Evolutionary conservation across 768 basidiomycete genomes (phyloP).

Genomic region (Hypholoma fasciculare): DNA sequence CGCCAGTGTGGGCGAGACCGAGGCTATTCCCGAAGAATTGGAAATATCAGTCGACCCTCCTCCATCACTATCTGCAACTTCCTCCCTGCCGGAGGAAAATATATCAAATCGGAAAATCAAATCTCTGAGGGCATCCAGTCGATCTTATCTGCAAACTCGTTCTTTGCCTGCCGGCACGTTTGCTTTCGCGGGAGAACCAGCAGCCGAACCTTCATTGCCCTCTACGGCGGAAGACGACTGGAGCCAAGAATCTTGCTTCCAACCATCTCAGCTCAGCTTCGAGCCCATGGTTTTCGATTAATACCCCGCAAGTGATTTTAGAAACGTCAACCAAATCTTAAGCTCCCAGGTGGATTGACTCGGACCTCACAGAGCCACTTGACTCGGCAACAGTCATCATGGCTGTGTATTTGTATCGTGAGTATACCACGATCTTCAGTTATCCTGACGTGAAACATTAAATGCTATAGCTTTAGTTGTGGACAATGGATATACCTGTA

Average conservation of each 20-base stretch:
- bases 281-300: conserved; percentile 22
- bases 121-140: conserved; percentile 37
- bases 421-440: background rate
- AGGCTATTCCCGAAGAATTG: background rate
- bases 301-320: background rate
- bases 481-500: background rate
- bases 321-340: background rate
- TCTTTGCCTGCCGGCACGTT: conserved; percentile 36
- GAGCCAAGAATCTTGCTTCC: conserved; percentile 28
- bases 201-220: background rate
- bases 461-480: background rate
- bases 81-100: background rate
- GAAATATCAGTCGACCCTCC: background rate
- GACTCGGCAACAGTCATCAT: background rate
- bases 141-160: conserved; percentile 31
- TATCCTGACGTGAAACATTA: background rate
- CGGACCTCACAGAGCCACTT: background rate
- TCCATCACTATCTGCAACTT: background rate
- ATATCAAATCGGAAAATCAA: conserved; percentile 33
- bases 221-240: conserved; percentile 41
- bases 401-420: background rate
- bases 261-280: conserved; percentile 20
- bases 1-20: conserved; percentile 16
- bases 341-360: background rate
- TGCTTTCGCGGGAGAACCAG: conserved; percentile 5